Evolutionary conservation across 805 yeast species (phyloP).

Genomic region (Saccharomyces paradoxus): DNA sequence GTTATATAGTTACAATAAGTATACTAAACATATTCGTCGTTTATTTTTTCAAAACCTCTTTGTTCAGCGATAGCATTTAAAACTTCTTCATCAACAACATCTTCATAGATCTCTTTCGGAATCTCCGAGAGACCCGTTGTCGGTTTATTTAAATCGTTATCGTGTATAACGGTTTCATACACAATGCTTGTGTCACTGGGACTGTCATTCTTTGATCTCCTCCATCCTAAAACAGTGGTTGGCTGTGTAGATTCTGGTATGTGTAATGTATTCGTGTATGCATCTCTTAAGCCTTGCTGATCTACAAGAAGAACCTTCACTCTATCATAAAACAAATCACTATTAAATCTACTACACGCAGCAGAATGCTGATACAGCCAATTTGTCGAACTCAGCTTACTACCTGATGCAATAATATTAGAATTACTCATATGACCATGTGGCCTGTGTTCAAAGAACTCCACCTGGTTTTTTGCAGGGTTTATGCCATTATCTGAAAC

Average conservation of each 20-base stretch:
- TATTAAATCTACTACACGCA: slow-evolving; percentile 68
- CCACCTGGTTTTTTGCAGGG: slow-evolving; percentile 33
- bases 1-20: not conserved
- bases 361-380: slow-evolving; percentile 82
- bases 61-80: slow-evolving; percentile 56
- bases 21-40: not conserved
- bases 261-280: slow-evolving; percentile 76
- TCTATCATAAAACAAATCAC: slow-evolving; percentile 50
- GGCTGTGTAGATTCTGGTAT: slow-evolving; percentile 76
- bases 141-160: slow-evolving; percentile 40
- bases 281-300: slow-evolving; percentile 58
- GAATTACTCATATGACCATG: slow-evolving; percentile 4
- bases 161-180: slow-evolving; percentile 40
- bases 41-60: slow-evolving; percentile 41
- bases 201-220: slow-evolving; percentile 20
- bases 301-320: slow-evolving; percentile 38
- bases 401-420: slow-evolving; percentile 12
- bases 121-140: slow-evolving; percentile 58
- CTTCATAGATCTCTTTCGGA: slow-evolving; percentile 50
- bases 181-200: slow-evolving; percentile 31
- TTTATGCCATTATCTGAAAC: slow-evolving; percentile 9
- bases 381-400: slow-evolving; percentile 49
- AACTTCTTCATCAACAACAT: slow-evolving; percentile 47
- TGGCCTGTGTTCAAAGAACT: slow-evolving; percentile 32
- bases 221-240: slow-evolving; percentile 29